phyloP scores from a whole-genome alignment of 306 rosid genomes.

The Phaseolus lunatus region DNA sequence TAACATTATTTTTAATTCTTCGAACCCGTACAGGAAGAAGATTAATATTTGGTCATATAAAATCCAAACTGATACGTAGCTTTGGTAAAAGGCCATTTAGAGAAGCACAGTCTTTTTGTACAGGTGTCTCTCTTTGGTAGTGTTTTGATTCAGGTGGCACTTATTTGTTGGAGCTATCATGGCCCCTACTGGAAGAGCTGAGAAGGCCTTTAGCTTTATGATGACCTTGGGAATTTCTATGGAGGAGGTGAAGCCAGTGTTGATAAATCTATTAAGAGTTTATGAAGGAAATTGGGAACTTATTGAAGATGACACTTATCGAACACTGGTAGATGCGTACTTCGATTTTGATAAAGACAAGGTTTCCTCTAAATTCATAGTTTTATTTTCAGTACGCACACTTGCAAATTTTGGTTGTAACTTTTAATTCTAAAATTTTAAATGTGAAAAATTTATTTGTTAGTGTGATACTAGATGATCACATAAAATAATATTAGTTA shows the following conservation, averaged over 20 bases:
- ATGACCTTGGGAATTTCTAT: slow-evolving; percentile 54
- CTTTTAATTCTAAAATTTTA: no score
- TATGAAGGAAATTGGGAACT: slow-evolving; percentile 62
- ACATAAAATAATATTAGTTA: no score
- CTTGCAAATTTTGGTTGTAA: no score
- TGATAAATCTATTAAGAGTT: slow-evolving; percentile 50
- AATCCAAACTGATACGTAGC: neutral
- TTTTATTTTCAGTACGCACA: no score
- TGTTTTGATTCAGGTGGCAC: slow-evolving; percentile 6
- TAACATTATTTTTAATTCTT: neutral
- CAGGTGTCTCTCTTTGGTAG: slow-evolving; percentile 2
- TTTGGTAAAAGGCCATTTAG: neutral
- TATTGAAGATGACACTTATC: slow-evolving; percentile 69
- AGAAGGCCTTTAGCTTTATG: slow-evolving; percentile 55
- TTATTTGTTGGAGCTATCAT: slow-evolving; percentile 42
- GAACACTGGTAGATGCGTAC: slow-evolving; percentile 69
- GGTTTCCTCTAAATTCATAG: slow-evolving; percentile 48
- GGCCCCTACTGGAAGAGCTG: slow-evolving; percentile 42
- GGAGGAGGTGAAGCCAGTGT: slow-evolving; percentile 59
- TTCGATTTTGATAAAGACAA: slow-evolving; percentile 61
- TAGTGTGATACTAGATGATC: no score
- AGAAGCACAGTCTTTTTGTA: neutral
- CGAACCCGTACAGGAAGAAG: neutral
- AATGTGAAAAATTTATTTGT: no score
- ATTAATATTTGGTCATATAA: neutral